Percentiles rank a stretch among this genome's conserved stretches.
These are phyloP conservation scores for Podosphaera aphanis DNA, from an alignment of 2,329 filamentous ascomycete species.

Conservation along the genomic window DNA sequence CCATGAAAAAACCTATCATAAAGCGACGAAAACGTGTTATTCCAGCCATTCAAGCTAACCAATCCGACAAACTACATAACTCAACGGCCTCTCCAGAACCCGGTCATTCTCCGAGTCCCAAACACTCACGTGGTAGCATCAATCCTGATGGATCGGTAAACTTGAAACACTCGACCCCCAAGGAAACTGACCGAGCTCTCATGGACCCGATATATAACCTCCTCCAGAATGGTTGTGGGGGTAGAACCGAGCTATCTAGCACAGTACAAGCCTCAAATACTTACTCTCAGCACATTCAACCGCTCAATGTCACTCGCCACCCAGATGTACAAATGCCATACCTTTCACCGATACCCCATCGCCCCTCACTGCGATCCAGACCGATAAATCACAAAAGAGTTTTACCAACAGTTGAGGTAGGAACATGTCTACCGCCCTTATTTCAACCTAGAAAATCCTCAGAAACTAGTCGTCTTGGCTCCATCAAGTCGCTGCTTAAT, in stretches of 20 bases:
- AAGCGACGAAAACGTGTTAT: constrained; percentile 90
- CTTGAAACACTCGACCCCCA: constrained; percentile 19
- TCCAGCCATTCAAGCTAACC: constrained; percentile 34
- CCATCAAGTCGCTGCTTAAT: constrained; percentile 56
- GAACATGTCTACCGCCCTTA: constrained; percentile 15
- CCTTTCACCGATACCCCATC: not conserved
- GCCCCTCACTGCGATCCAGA: not conserved
- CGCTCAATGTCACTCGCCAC: not conserved
- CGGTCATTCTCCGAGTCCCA: constrained; percentile 11
- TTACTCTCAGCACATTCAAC: constrained; percentile 16
- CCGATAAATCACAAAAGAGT: constrained; percentile 30
- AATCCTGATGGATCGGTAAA: constrained; percentile 44
- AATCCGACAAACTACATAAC: constrained; percentile 21
- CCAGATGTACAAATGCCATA: not conserved
- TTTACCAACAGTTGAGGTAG: constrained; percentile 36
- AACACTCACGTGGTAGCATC: constrained; percentile 23
- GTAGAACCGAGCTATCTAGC: not conserved
- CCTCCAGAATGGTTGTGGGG: no score
- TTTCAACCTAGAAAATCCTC: constrained; percentile 18
- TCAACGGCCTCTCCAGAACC: constrained; percentile 15
- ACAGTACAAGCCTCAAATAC: constrained; percentile 17
- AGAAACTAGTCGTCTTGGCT: constrained; percentile 39
- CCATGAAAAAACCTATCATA: constrained; percentile 98
- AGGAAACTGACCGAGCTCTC: no score
- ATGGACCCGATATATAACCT: no score